phyloP scores from a whole-genome alignment of 169 alveolate genomes.

The Theileria annulata region DNA sequence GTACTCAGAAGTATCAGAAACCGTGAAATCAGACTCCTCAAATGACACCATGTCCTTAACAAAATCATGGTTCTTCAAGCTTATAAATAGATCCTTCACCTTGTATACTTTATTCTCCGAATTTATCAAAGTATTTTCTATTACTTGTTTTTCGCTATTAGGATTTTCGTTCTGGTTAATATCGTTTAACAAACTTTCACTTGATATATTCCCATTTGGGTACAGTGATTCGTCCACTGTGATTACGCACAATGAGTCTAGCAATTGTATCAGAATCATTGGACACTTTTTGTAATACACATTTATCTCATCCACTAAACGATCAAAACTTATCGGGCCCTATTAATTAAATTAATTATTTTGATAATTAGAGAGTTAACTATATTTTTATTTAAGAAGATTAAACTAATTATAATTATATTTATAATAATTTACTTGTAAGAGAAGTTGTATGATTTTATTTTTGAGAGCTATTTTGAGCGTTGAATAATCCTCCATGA shows the following conservation, averaged over 20 bases:
- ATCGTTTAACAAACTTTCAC: background rate
- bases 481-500: conserved; percentile 39
- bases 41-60: background rate
- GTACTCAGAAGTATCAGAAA: background rate
- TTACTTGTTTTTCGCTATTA: background rate
- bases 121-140: background rate
- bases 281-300: conserved; percentile 59
- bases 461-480: conserved; percentile 39
- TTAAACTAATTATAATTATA: background rate
- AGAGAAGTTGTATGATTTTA: conserved; percentile 8
- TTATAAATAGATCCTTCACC: conserved; percentile 10
- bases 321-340: conserved; percentile 35
- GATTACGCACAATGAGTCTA: conserved; percentile 32
- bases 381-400: background rate
- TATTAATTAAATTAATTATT: background rate
- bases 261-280: conserved; percentile 25
- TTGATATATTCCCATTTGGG: background rate
- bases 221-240: conserved; percentile 37
- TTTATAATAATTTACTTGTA: background rate
- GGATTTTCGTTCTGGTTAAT: background rate
- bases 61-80: background rate
- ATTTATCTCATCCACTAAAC: conserved; percentile 35
- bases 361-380: background rate
- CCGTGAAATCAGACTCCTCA: background rate
- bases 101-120: background rate